These are phyloP conservation scores for Oleoguttula mirabilis DNA, from an alignment of 495 filamentous ascomycete genomes.

Conservation along the genomic window DNA sequence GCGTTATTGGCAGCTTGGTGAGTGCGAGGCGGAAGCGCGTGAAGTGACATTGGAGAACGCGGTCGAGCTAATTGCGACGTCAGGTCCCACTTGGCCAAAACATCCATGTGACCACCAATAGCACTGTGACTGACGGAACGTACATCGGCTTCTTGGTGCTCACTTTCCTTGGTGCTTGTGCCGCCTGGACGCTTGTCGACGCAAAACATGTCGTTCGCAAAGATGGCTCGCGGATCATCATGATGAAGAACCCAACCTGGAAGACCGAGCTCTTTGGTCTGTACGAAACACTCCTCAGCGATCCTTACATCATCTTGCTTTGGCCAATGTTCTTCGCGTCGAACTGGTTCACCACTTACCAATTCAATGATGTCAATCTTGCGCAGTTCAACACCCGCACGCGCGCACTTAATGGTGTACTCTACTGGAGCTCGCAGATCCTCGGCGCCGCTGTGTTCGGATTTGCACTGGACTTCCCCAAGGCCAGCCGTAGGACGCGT, in stretches of 20 bases:
- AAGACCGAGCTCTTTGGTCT: conserved; percentile 64
- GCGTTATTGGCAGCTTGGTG: conserved; percentile 76
- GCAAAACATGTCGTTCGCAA: conserved; percentile 64
- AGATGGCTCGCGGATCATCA: conserved; percentile 70
- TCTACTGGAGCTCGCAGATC: conserved; percentile 87
- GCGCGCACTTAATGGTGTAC: conserved; percentile 65
- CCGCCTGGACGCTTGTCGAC: conserved; percentile 63
- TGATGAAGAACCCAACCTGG: conserved; percentile 72
- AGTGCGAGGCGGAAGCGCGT: conserved; percentile 24
- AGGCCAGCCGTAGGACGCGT: conserved; percentile 54
- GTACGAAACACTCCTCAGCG: conserved; percentile 55
- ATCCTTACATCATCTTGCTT: conserved; percentile 69
- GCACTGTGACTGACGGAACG: conserved; percentile 65
- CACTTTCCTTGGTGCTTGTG: conserved; percentile 61
- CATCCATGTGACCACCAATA: conserved; percentile 47
- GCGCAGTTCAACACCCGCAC: conserved; percentile 75
- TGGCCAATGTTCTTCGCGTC: conserved; percentile 46
- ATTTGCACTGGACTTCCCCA: conserved; percentile 55
- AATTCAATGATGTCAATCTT: conserved; percentile 46
- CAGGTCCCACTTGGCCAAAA: conserved; percentile 69
- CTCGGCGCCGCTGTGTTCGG: conserved; percentile 71
- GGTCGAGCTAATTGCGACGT: neutral
- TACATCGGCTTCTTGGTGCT: conserved; percentile 86
- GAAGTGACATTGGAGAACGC: no score
- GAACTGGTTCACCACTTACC: conserved; percentile 40